Evolutionary conservation across 768 basidiomycete species (phyloP).

Genomic region (Kwoniella dendrophila): DNA sequence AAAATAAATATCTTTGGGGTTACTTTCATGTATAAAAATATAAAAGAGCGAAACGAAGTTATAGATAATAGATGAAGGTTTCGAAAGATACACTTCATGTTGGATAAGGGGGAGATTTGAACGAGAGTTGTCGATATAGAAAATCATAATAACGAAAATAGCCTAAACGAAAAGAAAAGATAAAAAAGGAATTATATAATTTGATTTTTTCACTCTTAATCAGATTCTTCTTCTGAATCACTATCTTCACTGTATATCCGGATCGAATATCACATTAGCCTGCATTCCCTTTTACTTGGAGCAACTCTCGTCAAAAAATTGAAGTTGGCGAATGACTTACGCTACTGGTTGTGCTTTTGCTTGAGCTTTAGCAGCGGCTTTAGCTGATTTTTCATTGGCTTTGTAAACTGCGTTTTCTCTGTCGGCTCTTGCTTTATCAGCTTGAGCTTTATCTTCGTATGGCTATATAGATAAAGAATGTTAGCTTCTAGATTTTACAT

Average conservation of each 20-base stretch:
- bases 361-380: constrained; percentile 26
- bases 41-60: constrained; percentile 20
- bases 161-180: constrained; percentile 4
- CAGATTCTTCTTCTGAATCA: constrained; percentile 31
- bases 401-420: constrained; percentile 63
- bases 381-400: constrained; percentile 24
- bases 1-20: constrained; percentile 11
- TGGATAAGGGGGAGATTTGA: no score
- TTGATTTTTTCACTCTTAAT: background rate
- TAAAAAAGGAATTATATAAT: background rate
- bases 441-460: constrained; percentile 80
- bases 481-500: constrained; percentile 9
- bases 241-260: no score
- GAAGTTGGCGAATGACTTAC: constrained; percentile 24
- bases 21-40: constrained; percentile 8
- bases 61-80: no score
- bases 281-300: no score
- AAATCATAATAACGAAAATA: background rate
- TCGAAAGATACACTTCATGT: no score
- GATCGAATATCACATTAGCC: no score
- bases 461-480: constrained; percentile 61
- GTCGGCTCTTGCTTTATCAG: constrained; percentile 85
- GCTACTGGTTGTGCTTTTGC: constrained; percentile 8
- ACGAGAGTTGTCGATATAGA: background rate
- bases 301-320: no score